Base-by-base conservation (phyloP, 257 asterid genomes). In the Penstemon eatonii region DNA sequence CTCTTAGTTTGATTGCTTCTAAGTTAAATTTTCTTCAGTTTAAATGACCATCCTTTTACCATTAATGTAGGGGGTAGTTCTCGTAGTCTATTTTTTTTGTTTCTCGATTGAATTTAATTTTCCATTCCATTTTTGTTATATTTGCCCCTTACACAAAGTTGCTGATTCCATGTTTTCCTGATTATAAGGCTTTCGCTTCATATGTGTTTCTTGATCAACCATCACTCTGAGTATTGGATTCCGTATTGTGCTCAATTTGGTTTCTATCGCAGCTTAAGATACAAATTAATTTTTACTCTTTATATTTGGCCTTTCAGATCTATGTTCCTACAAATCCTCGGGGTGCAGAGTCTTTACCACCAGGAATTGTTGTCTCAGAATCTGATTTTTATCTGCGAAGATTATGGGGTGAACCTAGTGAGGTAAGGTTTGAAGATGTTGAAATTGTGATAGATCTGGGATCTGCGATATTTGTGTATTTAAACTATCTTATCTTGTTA, bases 331-430 rank as follows among this genome's bases (percentile, higher is more conserved):
- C 96, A 68, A 95, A 95, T 79, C 99, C 99, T 56, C 97, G 86
- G 54, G 99, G 99, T 73, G 97, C 99, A n/a, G 96, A 95, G 76
- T 74, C 97, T 54, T 86, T 95, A 77, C 98, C 99, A 10, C 98
- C 99, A 5, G 98, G 96, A 70, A 95, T 95, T 70, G 89, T 95
- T 74, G 99, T 91, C 63, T 65, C 98, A 15, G 91, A 95, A 75
- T 70, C 99, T 40, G 99, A 95, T 81, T 82, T 95, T 68, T 91
- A 82, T 81, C 80, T 79, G 72, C 88, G 99, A 72, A 86, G 98
- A 77, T 87, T 95, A 79, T 95, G 99, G 99, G 99, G 99, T 78
- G 98, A 95, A 73, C 99, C 99, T 67, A 83, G 88, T 61, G 96
- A 87, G 95, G 99, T 91, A 78, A 66, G 76, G 63, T 49, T 69